Evolutionary conservation across 805 yeast species (phyloP), one percentile per base, ranked within the genome.

Genomic region (Kodamaea kaohsiungensis): DNA sequence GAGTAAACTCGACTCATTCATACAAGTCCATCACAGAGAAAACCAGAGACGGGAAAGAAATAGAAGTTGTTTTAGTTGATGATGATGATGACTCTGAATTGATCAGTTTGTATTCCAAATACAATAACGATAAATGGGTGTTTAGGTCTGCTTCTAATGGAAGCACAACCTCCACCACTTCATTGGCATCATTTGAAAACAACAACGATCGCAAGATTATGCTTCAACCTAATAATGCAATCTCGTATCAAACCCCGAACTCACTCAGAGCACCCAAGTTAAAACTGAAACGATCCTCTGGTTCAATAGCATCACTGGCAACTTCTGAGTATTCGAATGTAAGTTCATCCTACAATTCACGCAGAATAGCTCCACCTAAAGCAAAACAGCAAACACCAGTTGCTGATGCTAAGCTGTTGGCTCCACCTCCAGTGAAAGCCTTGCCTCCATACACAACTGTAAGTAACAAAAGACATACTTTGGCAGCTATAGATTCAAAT

Each of bases 1-100:
- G 80, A 45, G 61, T 65, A 12, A 65, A 72, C 53, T 70, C 79
- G 3, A 62, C 68, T 0, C 63, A 59, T 5, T 73, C 79, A 1
- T 76, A 76, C 56, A 66, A 58, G 54, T 75, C 79, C 1, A 72
- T 72, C 1, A 75, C 73, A 1, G 79, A 76, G 49, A 69, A 62
- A 49, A 65, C 67, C 3, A 68, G 61, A 19, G 70, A 69, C 19
- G 80, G 80, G 2, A 70, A 67, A 53, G 68, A 69, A 12, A 72
- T 76, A 0, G 80, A 76, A 52, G 78, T 76, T 6, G 79, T 76
- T 1, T 58, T 76, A 42, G 79, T 76, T 4, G 79, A 75, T 9
- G 76, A 72, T 5, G 73, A 66, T 8, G 65, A 62, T 7, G 58
- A 56, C 8, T 71, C 68, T 46, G 75, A 71, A 16, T 66, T 76